Evolutionary conservation across 2,329 filamentous ascomycete species (phyloP), one percentile per base, ranked within the genome.

Genomic region (Sclerotiophoma versabilis): DNA sequence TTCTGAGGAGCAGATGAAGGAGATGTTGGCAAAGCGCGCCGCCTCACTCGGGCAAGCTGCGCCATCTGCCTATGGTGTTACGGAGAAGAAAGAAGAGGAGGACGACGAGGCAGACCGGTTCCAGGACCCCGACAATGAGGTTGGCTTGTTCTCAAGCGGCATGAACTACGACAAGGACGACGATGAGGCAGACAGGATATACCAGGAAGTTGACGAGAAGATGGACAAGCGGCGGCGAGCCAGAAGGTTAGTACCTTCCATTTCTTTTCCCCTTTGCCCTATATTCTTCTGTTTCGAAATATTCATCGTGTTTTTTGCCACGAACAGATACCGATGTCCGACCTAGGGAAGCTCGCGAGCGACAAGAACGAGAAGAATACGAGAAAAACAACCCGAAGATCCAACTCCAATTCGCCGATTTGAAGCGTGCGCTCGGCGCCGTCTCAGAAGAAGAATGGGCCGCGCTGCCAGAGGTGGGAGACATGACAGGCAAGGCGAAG

Each of bases 341-440:
- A 76, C 75, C 77, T 84, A 96, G 95, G 86, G 95, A 99, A 89
- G 89, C 88, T 73, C 92, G 95, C 75, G 95, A 99, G 77, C 82
- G 90, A 74, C 85, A 91, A 79, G 93, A 99, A 81, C 87, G 84
- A 75, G 92, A 96, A 73, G 93, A 98, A 70, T 96, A 96, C 83
- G 93, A 99, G 80, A 87, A 89, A 65, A 93, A 96, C 75, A 98
- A 99, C 74, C 95, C 95, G 12, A 99, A 98, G 78, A 97, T 99
- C 46, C 91, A 96, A 72, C 91, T 97, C 65, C 95, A 99, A 75
- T 99, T 99, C 75, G 92, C 93, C 72, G 95, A 98, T 68, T 80
- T 98, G 45, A 99, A 99, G 77, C 86, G 96, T 69, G 92, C 91
- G 5, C 83, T 99, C 30, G 89, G 90, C 33, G 90, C 88, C 5